Percentiles rank a stretch among this genome's conserved stretches.
Evolutionary conservation across 768 basidiomycete genomes (phyloP).

Genomic region (Trametes sanguinea): DNA sequence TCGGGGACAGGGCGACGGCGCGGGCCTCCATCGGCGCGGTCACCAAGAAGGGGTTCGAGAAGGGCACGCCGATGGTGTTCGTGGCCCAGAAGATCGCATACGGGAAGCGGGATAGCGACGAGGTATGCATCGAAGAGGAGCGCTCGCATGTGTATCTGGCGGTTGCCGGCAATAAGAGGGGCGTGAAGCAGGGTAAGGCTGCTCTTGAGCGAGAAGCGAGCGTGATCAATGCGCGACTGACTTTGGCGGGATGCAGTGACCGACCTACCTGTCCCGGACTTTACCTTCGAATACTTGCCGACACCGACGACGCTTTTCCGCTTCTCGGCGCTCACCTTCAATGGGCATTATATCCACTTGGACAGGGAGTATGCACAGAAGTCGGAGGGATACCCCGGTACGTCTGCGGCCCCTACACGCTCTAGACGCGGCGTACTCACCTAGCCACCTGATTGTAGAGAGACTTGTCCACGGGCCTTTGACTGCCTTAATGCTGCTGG

Average conservation of each 20-base stretch:
- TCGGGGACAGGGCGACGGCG: constrained; percentile 55
- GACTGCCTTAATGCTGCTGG: constrained; percentile 78
- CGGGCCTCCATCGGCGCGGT: constrained; percentile 50
- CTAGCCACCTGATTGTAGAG: constrained; percentile 42
- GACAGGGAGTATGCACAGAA: constrained; percentile 70
- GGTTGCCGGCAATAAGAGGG: constrained; percentile 34
- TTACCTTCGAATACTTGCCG: constrained; percentile 68
- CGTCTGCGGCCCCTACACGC: constrained; percentile 19
- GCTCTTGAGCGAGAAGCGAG: constrained; percentile 2
- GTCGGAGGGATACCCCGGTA: constrained; percentile 74
- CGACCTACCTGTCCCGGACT: constrained; percentile 51
- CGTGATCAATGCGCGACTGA: not conserved
- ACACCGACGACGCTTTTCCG: constrained; percentile 76
- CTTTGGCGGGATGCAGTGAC: constrained; percentile 41
- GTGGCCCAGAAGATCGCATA: constrained; percentile 65
- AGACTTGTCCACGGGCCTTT: constrained; percentile 85
- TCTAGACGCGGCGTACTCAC: constrained; percentile 1
- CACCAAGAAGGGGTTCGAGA: constrained; percentile 67
- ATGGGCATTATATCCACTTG: constrained; percentile 82
- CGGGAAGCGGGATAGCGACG: constrained; percentile 43
- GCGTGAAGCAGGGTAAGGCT: constrained; percentile 45
- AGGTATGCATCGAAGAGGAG: constrained; percentile 60
- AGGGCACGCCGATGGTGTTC: constrained; percentile 70
- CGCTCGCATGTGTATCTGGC: constrained; percentile 68
- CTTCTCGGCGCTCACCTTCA: constrained; percentile 85